Conservation (phyloP, 148 eudicot genomes). For the Cornus kousa region DNA sequence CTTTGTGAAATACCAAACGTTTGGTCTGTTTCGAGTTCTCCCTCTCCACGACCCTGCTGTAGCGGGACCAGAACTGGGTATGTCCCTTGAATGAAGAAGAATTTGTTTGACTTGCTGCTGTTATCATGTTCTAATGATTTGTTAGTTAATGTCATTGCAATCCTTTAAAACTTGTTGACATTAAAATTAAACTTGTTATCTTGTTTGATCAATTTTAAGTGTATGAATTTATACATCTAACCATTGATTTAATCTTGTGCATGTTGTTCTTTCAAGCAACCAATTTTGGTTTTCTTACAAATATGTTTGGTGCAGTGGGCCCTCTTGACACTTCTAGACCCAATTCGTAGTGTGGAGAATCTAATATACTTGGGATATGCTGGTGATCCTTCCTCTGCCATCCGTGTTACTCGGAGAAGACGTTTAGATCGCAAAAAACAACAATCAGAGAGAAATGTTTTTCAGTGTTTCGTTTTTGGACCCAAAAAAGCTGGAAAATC, state of each 20-base stretch:
- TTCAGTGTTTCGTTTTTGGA: constrained; percentile 94
- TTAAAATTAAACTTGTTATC: too few species aligned
- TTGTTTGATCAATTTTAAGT: background rate
- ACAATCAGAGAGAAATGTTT: constrained; percentile 81
- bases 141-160: background rate
- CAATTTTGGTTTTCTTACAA: background rate
- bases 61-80: background rate
- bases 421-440: constrained; percentile 80
- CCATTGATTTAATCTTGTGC: too few species aligned
- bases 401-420: constrained; percentile 76
- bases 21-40: too few species aligned
- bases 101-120: background rate
- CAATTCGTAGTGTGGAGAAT: constrained; percentile 78
- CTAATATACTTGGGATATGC: constrained; percentile 79
- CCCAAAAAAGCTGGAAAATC: constrained; percentile 87
- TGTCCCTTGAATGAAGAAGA: background rate
- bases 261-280: too few species aligned
- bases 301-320: constrained; percentile 63
- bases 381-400: constrained; percentile 81
- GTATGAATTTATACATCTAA: background rate
- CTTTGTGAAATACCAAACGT: too few species aligned
- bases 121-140: background rate
- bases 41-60: background rate
- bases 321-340: constrained; percentile 89
- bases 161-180: too few species aligned